Percentiles rank a stretch among this genome's conserved stretches.
Evolutionary conservation across 192 early-diverging fungal species (phyloP).

Genomic region (Backusella morwellensis): DNA sequence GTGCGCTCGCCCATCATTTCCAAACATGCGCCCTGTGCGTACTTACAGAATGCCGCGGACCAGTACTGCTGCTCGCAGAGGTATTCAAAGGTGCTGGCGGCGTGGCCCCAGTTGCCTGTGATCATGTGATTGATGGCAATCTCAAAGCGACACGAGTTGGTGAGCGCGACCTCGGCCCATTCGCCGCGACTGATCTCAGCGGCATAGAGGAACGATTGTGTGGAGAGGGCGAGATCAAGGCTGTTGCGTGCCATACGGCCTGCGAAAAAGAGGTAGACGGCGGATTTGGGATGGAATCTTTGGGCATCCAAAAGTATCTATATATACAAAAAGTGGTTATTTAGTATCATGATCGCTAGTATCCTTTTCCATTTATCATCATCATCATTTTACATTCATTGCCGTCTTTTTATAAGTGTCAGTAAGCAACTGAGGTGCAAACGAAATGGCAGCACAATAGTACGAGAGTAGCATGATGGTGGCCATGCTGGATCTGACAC

Average conservation of each 20-base stretch:
- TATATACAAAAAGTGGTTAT: not conserved
- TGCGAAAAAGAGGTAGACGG: conserved; percentile 49
- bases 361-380: too few species aligned
- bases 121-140: conserved; percentile 48
- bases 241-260: conserved; percentile 42
- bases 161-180: conserved; percentile 42
- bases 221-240: conserved; percentile 29
- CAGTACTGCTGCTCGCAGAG: conserved; percentile 48
- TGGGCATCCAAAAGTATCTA: conserved; percentile 45
- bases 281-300: conserved; percentile 44
- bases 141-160: conserved; percentile 48
- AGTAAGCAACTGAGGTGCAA: conserved; percentile 45
- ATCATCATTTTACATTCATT: conserved; percentile 19
- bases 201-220: conserved; percentile 36
- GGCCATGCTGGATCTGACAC: conserved; percentile 47
- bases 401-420: conserved; percentile 38
- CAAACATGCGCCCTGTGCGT: conserved; percentile 44
- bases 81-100: conserved; percentile 36
- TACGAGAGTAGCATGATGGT: conserved; percentile 48
- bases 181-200: conserved; percentile 32
- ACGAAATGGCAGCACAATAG: conserved; percentile 48
- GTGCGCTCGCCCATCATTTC: conserved; percentile 61
- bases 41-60: conserved; percentile 49
- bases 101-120: conserved; percentile 41
- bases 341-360: too few species aligned